Base-by-base conservation (phyloP, 2,329 filamentous ascomycete species). In the Penicillium hordei region DNA sequence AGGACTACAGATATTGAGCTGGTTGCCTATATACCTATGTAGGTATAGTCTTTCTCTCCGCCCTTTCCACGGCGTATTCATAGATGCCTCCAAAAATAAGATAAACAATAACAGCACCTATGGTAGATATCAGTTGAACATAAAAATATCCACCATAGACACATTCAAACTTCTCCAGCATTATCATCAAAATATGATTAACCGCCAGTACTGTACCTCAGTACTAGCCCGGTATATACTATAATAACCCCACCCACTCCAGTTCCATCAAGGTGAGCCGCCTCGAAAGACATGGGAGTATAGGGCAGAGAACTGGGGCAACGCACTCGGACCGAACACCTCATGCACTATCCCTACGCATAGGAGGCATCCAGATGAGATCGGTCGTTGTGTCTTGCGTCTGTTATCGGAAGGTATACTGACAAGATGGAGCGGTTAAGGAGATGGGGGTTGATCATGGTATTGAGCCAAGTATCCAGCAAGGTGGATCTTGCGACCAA, bases 231-330 rank as follows among this genome's bases (percentile, higher is more conserved):
- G 5, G 9, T 13, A 23, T 1, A 33, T 25, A 27, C 13, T 10
- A 42, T 10, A 5, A 33, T 15, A 5, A 33, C 44, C 52, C 34
- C 9, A 49, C 44, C 52, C 44, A 55, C 52, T 54, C 52, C 25
- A 49, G 9, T 25, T 39, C 52, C 6, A 57, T 57, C 55, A 57
- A 53, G 49, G 49, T 57, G 55, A 57, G 55, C 55, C 55, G 49
- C 49, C 49, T 53, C 55, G 49, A 57, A 57, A 52, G 55, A 57
- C 45, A 55, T 31, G 33, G 34, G 25, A 57, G 49, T 45, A 33
- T 55, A 6, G 48, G 48, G 25, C 9, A 40, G 39, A 27, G 49
- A 25, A 34, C 42, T 19, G 21, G 49, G 31, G 7, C 5, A 13
- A 29, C 54, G 5, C 54, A 53, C 55, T 42, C 13, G 13, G 19